Percentiles rank a stretch among this genome's conserved stretches.
phyloP scores from a whole-genome alignment of 2,329 filamentous ascomycete genomes.

The Hypocrella siamensis region DNA sequence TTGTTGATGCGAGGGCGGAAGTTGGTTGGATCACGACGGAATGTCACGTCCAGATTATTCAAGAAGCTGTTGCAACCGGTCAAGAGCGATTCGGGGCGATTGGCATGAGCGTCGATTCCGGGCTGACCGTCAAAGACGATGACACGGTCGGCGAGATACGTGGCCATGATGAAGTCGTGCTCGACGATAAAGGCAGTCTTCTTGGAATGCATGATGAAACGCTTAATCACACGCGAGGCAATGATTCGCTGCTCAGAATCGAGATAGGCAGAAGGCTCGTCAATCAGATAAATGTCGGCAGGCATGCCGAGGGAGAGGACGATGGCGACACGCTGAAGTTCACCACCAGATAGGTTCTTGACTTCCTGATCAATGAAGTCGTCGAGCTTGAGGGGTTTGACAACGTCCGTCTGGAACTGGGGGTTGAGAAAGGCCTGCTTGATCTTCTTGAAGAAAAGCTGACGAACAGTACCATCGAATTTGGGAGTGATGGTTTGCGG shows the following conservation, averaged over 20 bases:
- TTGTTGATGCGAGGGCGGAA: conserved; percentile 99
- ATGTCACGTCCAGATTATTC: conserved; percentile 93
- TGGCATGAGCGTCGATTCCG: conserved; percentile 75
- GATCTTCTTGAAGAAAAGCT: conserved; percentile 99
- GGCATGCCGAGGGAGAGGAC: conserved; percentile 91
- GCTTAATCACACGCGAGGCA: conserved; percentile 93
- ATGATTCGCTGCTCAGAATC: conserved; percentile 99
- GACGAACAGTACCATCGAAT: conserved; percentile 89
- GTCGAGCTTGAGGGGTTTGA: conserved; percentile 97
- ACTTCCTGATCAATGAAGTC: conserved; percentile 99
- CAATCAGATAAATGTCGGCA: conserved; percentile 96
- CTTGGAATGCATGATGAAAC: conserved; percentile 99
- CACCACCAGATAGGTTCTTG: conserved; percentile 96
- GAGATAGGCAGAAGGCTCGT: conserved; percentile 93
- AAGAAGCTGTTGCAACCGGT: conserved; percentile 95
- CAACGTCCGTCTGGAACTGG: conserved; percentile 98
- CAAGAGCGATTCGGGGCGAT: conserved; percentile 77
- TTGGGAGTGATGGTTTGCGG: conserved; percentile 98
- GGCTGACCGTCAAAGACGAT: conserved; percentile 97
- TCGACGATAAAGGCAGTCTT: conserved; percentile 99
- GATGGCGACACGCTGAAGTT: conserved; percentile 97
- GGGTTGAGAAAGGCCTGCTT: conserved; percentile 91
- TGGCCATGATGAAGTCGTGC: conserved; percentile 98
- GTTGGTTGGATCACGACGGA: conserved; percentile 93
- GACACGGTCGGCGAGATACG: conserved; percentile 70